A percentile compares a stretch with the other conserved stretches of the same genome.
phyloP scores from a whole-genome alignment of 805 yeast species.

The Metschnikowia arizonensis region DNA sequence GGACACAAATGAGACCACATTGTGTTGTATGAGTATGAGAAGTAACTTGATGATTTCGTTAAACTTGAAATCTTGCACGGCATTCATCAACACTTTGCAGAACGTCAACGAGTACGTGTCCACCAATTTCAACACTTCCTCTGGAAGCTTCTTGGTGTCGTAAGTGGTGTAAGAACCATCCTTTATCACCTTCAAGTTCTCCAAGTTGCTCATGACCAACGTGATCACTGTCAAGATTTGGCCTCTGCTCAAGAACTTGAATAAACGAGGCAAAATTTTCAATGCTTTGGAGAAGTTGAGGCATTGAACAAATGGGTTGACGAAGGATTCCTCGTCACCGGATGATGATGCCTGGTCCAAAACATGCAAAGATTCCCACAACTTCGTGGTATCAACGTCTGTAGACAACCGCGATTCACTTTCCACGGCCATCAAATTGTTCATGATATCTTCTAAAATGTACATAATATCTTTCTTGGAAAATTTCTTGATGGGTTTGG shows the following conservation, averaged over 20 bases:
- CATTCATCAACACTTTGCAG: slow-evolving; percentile 77
- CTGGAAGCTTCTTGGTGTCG: slow-evolving; percentile 47
- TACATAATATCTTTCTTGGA: slow-evolving; percentile 48
- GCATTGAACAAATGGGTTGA: slow-evolving; percentile 79
- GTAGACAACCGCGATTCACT: slow-evolving; percentile 43
- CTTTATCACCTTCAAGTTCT: slow-evolving; percentile 70
- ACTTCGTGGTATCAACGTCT: slow-evolving; percentile 36
- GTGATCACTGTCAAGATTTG: slow-evolving; percentile 76
- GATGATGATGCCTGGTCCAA: slow-evolving; percentile 57
- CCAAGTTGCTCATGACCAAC: slow-evolving; percentile 73
- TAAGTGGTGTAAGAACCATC: slow-evolving; percentile 76
- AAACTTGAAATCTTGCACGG: slow-evolving; percentile 76
- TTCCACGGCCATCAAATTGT: slow-evolving; percentile 73
- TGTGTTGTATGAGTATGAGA: slow-evolving; percentile 63
- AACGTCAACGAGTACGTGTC: slow-evolving; percentile 78
- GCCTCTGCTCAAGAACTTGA: slow-evolving; percentile 72
- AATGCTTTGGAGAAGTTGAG: slow-evolving; percentile 82
- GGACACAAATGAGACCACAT: slow-evolving; percentile 64
- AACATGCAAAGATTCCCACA: slow-evolving; percentile 79
- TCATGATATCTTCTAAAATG: slow-evolving; percentile 73
- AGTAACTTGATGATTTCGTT: slow-evolving; percentile 74
- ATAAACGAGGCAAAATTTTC: slow-evolving; percentile 82
- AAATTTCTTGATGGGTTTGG: slow-evolving; percentile 30
- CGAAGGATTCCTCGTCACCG: slow-evolving; percentile 44
- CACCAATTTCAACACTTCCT: slow-evolving; percentile 52